These are phyloP conservation scores for Aspergillus haitiensis DNA, from an alignment of 495 filamentous ascomycete species.

Conservation along the genomic window DNA sequence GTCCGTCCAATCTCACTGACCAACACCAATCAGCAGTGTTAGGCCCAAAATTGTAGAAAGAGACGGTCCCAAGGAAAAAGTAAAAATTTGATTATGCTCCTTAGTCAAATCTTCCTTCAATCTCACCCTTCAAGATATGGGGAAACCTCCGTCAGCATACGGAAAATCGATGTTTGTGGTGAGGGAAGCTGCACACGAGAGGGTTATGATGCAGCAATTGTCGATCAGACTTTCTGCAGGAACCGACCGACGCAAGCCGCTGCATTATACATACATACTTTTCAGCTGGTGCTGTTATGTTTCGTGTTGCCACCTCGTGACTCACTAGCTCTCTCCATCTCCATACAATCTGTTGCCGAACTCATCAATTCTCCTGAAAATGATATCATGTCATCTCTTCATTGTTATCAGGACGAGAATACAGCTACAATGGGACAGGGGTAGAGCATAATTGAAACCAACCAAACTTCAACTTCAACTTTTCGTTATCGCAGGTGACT, in stretches of 20 bases:
- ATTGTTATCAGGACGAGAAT: too few species aligned
- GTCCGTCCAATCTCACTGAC: conserved; percentile 6
- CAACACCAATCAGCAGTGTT: conserved; percentile 14
- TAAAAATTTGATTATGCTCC: too few species aligned
- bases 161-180: neutral
- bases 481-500: too few species aligned
- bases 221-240: conserved; percentile 22
- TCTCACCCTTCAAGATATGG: neutral
- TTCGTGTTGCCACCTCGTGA: conserved; percentile 16
- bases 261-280: neutral
- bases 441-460: too few species aligned
- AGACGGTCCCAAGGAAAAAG: neutral
- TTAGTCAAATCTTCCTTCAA: too few species aligned
- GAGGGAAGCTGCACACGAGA: conserved; percentile 18
- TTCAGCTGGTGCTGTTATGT: conserved; percentile 5
- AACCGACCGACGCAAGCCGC: conserved; percentile 18
- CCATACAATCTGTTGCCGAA: too few species aligned
- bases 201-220: conserved; percentile 5
- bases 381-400: too few species aligned
- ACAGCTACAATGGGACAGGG: too few species aligned
- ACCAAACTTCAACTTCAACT: too few species aligned
- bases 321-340: conserved; percentile 1
- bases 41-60: conserved; percentile 7
- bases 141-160: neutral
- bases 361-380: too few species aligned